Percentiles rank a stretch among this genome's conserved stretches.
These are phyloP conservation scores for Psilocybe cubensis DNA, from an alignment of 768 basidiomycete genomes.

Conservation along the genomic window DNA sequence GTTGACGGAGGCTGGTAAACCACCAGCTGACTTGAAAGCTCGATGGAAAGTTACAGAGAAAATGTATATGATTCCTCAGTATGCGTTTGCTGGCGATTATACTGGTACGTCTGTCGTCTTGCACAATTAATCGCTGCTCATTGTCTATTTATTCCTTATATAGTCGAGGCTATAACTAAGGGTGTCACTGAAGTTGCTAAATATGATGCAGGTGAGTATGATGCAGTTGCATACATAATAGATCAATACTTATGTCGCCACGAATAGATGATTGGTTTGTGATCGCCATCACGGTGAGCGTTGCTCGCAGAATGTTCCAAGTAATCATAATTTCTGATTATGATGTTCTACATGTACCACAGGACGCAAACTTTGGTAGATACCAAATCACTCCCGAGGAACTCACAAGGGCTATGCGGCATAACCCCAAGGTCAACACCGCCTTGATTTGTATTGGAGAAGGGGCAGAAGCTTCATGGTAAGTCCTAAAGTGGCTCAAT, in stretches of 20 bases:
- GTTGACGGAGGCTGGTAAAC: constrained; percentile 52
- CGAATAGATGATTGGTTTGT: constrained; percentile 71
- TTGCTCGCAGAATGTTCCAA: neutral
- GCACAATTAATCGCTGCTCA: neutral
- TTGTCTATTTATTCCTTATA: constrained; percentile 9
- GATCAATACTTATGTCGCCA: too few species aligned
- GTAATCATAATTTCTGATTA: neutral
- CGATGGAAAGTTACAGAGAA: constrained; percentile 72
- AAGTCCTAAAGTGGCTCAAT: constrained; percentile 11
- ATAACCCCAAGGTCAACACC: constrained; percentile 66
- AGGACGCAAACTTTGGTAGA: constrained; percentile 69
- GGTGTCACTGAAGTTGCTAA: constrained; percentile 63
- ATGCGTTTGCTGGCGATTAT: constrained; percentile 69
- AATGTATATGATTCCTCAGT: constrained; percentile 70
- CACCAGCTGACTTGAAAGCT: constrained; percentile 56
- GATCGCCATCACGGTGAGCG: constrained; percentile 60
- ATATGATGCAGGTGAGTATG: constrained; percentile 59
- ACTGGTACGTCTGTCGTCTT: constrained; percentile 44
- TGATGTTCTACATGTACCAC: neutral
- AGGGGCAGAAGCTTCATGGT: constrained; percentile 69
- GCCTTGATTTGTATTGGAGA: constrained; percentile 73
- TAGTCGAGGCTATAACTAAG: constrained; percentile 68
- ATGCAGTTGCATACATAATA: too few species aligned
- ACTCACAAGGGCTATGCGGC: constrained; percentile 57
- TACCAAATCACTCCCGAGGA: constrained; percentile 66